Base-by-base conservation (phyloP, 768 basidiomycete genomes). In the Strobilomyces confusus region DNA sequence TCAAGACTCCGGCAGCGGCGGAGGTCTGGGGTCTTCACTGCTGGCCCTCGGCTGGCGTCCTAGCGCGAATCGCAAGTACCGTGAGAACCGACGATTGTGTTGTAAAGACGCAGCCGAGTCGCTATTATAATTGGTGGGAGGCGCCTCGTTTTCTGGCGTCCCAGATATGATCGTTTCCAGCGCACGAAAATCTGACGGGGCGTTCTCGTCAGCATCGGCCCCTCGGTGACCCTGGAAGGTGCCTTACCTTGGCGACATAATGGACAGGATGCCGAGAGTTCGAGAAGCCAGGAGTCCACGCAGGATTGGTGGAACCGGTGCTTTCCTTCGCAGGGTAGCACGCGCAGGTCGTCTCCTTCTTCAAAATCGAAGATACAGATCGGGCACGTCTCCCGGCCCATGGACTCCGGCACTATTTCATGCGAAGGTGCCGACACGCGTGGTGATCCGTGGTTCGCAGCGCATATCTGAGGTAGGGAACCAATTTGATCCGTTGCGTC, bases 281-380 rank as follows among this genome's bases (percentile, higher is more conserved):
- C 84, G 43, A 98, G 76, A 38, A 98, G 73, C 95, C 95, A 95
- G 32, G 87, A 91, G 70, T 95, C 94, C 51, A 95, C 93, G 65
- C 94, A 97, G 36, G 75, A 72, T 63, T 88, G 85, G 63, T 98
- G 95, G 74, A 95, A 98, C 54, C 81, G 78, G 66, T 98, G 95
- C 58, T 89, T 84, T 43, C 88, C 89, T 64, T 94, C 90, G 69
- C 95, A 98, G 1, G 94, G 95, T 44, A 98, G 72, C 37, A 95
- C 79, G 22, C 95, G 84, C 14, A 97, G 71, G 67, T 95, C 91
- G 62, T 98, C 95, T 1, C 93, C 95, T 56, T 90, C 87, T 67
- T 94, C 89, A 62, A 98, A 98, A 61, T 95, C 93, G 42, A 91
- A 78, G 54, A 98, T 87, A 69, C 95, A 98, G 56, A 98, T 98